Conservation (phyloP, 1,284 basidiomycete genomes). For the Austroboletus niveus region DNA sequence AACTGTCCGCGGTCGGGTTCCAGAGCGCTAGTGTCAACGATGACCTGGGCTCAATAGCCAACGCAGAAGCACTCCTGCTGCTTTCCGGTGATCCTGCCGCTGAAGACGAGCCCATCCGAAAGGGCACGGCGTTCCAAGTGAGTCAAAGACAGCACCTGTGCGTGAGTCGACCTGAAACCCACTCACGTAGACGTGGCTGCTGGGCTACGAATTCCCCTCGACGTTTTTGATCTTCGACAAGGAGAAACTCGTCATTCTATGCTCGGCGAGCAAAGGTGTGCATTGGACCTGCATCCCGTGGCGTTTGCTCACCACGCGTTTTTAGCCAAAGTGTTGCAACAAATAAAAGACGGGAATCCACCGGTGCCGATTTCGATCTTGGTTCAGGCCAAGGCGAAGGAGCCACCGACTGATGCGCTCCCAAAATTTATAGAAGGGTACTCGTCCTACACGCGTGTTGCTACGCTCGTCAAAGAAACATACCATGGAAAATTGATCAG, state of each 20-base stretch:
- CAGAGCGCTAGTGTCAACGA: constrained; percentile 65
- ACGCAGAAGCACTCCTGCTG: constrained; percentile 71
- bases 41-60: constrained; percentile 66
- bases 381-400: constrained; percentile 72
- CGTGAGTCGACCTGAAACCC: constrained; percentile 18
- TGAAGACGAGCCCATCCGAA: constrained; percentile 81
- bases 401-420: constrained; percentile 65
- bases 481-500: constrained; percentile 76
- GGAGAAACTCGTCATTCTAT: constrained; percentile 76
- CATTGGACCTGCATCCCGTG: neutral
- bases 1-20: constrained; percentile 11
- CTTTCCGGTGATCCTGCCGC: constrained; percentile 81
- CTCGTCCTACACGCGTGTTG: constrained; percentile 58
- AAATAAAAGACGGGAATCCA: constrained; percentile 56
- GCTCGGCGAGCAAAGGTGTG: constrained; percentile 86
- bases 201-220: constrained; percentile 96
- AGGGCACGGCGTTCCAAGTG: constrained; percentile 90
- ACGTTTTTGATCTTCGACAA: constrained; percentile 85
- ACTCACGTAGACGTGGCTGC: constrained; percentile 77
- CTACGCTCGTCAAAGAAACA: constrained; percentile 73
- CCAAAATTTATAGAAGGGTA: constrained; percentile 61
- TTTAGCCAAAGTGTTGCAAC: constrained; percentile 72
- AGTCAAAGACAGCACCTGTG: constrained; percentile 22
- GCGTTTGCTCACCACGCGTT: constrained; percentile 21
- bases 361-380: constrained; percentile 64